Conservation (phyloP, 345 rosid genomes). For the Clausena lansium region DNA sequence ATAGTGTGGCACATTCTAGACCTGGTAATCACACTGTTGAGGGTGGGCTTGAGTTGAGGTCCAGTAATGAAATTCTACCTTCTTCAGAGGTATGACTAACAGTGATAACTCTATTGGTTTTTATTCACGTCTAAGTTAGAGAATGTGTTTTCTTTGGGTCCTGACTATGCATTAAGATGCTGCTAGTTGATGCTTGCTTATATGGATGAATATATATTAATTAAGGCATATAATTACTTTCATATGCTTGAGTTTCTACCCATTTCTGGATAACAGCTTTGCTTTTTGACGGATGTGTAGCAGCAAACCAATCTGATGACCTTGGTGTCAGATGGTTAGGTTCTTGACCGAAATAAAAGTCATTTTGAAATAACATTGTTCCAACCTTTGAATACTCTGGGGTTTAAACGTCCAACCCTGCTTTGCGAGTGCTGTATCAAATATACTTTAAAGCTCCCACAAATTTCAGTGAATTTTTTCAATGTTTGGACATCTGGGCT, state of each 20-base stretch:
- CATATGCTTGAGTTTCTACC: background rate
- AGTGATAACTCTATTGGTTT: background rate
- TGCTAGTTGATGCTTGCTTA: background rate
- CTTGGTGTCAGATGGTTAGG: background rate
- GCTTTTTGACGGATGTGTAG: background rate
- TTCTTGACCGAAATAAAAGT: conserved; percentile 11
- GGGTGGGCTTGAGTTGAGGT: conserved; percentile 51
- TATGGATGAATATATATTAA: background rate
- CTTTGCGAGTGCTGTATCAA: background rate
- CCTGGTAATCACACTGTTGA: conserved; percentile 45
- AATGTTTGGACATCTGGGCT: background rate
- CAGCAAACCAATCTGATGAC: background rate
- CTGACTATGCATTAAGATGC: background rate
- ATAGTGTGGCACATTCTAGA: conserved; percentile 48
- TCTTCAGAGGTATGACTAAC: conserved; percentile 51
- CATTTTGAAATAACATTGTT: background rate
- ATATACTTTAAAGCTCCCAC: background rate
- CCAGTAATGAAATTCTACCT: conserved; percentile 47
- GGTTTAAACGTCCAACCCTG: background rate
- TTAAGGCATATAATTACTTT: conserved; percentile 9
- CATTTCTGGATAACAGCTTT: background rate
- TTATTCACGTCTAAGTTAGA: background rate
- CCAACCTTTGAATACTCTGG: background rate
- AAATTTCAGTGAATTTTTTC: background rate
- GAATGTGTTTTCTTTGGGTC: conserved; percentile 3